Percentiles rank a stretch among this genome's conserved stretches.
Conservation (phyloP, 73 alveolate genomes). For the Uronychia binucleata region DNA sequence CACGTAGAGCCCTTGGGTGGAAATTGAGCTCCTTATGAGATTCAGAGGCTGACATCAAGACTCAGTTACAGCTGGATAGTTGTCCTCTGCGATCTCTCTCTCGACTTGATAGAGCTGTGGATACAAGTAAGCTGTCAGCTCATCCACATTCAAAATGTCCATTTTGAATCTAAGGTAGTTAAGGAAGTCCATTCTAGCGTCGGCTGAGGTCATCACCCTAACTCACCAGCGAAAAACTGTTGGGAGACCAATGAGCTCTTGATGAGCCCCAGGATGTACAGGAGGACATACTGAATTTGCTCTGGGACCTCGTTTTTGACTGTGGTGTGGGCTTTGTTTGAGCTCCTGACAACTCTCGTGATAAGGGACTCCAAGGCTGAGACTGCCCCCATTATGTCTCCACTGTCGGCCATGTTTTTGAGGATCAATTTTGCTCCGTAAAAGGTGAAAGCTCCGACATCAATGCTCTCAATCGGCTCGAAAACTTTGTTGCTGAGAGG, state of each 20-base stretch:
- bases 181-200: slow-evolving; percentile 55
- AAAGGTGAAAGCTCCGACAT: slow-evolving; percentile 32
- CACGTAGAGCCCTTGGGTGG: slow-evolving; percentile 6
- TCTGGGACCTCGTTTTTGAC: slow-evolving; percentile 33
- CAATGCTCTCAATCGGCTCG: slow-evolving; percentile 55
- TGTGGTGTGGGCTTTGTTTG: slow-evolving; percentile 1
- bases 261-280: slow-evolving; percentile 35
- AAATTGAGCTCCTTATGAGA: slow-evolving; percentile 18
- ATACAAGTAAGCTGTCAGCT: slow-evolving; percentile 61
- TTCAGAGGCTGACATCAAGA: slow-evolving; percentile 8
- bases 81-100: slow-evolving; percentile 1
- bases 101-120: slow-evolving; percentile 57
- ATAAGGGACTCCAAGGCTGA: background rate
- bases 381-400: background rate
- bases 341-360: slow-evolving; percentile 4
- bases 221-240: background rate
- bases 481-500: slow-evolving; percentile 73
- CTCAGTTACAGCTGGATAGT: background rate
- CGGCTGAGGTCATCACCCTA: slow-evolving; percentile 15
- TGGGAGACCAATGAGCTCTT: slow-evolving; percentile 38
- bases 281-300: slow-evolving; percentile 14
- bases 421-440: background rate
- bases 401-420: background rate
- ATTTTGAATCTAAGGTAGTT: slow-evolving; percentile 48
- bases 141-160: slow-evolving; percentile 71